These are phyloP conservation scores for Xylogone sp. DNA, from an alignment of 2,329 filamentous ascomycete genomes.

Conservation along the genomic window DNA sequence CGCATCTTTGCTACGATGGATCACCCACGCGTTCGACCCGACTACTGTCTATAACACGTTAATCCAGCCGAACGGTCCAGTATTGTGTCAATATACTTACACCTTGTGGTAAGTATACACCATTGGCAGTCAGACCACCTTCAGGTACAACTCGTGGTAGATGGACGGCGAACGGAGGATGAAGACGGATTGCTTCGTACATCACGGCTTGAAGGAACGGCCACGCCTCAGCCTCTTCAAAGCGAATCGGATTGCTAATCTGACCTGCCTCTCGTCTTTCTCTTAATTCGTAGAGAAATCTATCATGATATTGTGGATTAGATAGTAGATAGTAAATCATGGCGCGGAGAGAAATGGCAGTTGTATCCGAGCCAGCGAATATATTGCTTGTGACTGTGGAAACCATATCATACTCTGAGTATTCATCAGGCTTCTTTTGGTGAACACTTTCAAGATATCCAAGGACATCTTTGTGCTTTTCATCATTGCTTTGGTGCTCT, in stretches of 20 bases:
- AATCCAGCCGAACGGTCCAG: not conserved
- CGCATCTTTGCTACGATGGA: slow-evolving; percentile 26
- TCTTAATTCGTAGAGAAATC: slow-evolving; percentile 36
- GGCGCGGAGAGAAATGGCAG: slow-evolving; percentile 34
- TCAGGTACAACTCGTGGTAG: slow-evolving; percentile 45
- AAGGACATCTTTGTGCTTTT: slow-evolving; percentile 1
- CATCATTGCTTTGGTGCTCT: not conserved
- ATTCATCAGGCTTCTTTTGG: not conserved
- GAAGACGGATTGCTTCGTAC: slow-evolving; percentile 57
- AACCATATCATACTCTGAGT: not conserved
- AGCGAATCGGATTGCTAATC: slow-evolving; percentile 15
- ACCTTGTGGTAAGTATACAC: slow-evolving; percentile 37
- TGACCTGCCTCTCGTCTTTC: slow-evolving; percentile 2
- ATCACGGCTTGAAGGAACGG: slow-evolving; percentile 55
- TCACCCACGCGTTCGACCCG: slow-evolving; percentile 32
- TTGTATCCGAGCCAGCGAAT: slow-evolving; percentile 35
- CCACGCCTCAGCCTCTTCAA: slow-evolving; percentile 26
- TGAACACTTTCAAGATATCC: not conserved
- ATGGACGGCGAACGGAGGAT: slow-evolving; percentile 44
- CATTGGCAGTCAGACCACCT: slow-evolving; percentile 35
- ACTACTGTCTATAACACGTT: slow-evolving; percentile 23
- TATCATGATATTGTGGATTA: slow-evolving; percentile 26
- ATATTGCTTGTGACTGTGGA: not conserved
- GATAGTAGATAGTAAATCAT: slow-evolving; percentile 34
- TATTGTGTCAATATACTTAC: not conserved